A percentile compares a stretch with the other conserved stretches of the same genome.
These are phyloP conservation scores for Aspergillus indologenus DNA, from an alignment of 495 filamentous ascomycete genomes.

Conservation along the genomic window DNA sequence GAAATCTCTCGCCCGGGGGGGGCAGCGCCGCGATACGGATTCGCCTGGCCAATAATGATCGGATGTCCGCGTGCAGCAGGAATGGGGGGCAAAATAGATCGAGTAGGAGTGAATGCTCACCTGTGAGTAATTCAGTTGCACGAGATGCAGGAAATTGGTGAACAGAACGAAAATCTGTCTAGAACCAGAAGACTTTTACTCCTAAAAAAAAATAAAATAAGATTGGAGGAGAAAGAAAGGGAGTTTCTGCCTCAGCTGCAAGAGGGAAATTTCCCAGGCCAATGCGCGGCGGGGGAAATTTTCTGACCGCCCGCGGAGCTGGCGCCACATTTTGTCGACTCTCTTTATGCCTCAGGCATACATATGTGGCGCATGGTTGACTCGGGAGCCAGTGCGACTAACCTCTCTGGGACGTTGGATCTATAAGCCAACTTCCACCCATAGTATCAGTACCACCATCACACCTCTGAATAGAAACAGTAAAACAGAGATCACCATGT, in stretches of 20 bases:
- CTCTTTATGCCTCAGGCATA: background rate
- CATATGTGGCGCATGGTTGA: background rate
- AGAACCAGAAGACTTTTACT: background rate
- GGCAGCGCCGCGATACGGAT: constrained; percentile 9
- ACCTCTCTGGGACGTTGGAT: background rate
- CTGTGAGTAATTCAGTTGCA: background rate
- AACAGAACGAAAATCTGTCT: background rate
- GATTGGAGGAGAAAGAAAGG: background rate
- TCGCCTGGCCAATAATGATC: constrained; percentile 6
- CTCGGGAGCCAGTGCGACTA: background rate
- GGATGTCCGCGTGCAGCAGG: background rate
- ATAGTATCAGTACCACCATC: no score
- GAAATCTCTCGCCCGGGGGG: background rate
- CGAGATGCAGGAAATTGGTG: background rate
- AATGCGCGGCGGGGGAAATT: constrained; percentile 32
- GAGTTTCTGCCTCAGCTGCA: constrained; percentile 3
- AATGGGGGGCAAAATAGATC: background rate
- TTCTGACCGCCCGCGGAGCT: constrained; percentile 26
- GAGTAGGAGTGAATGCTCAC: constrained; percentile 7
- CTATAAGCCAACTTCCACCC: no score
- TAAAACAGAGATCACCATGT: no score
- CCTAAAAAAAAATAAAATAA: constrained; percentile 2
- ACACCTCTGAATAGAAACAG: no score
- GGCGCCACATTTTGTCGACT: background rate
- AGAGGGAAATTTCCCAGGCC: constrained; percentile 7